A percentile compares a stretch with the other conserved stretches of the same genome.
Conservation (phyloP, 2,329 filamentous ascomycete species). For the Scytalidium sp. region DNA sequence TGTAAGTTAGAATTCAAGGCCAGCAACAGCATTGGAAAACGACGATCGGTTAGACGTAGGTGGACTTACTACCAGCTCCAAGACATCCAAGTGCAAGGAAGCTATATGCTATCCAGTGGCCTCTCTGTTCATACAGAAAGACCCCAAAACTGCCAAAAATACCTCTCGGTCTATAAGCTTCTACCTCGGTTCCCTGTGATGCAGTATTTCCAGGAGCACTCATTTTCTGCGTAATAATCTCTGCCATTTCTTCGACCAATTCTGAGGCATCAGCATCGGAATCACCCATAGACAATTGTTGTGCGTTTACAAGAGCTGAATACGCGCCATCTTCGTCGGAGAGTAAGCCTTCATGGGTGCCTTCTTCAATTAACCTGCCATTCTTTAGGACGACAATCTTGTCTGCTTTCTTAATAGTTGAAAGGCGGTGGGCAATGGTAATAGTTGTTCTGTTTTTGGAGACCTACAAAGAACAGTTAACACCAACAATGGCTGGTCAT, state of each 20-base stretch:
- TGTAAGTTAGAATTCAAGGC: not conserved
- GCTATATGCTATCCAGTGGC: slow-evolving; percentile 46
- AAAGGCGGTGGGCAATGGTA: slow-evolving; percentile 63
- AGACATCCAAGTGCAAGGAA: slow-evolving; percentile 43
- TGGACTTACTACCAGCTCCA: slow-evolving; percentile 23
- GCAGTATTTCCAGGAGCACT: slow-evolving; percentile 8
- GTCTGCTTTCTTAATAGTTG: slow-evolving; percentile 74
- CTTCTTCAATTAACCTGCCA: slow-evolving; percentile 69
- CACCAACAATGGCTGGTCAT: not conserved
- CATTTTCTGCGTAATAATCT: slow-evolving; percentile 15
- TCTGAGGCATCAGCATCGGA: slow-evolving; percentile 19
- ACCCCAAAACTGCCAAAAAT: slow-evolving; percentile 33
- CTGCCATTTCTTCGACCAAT: slow-evolving; percentile 17
- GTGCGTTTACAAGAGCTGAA: slow-evolving; percentile 62
- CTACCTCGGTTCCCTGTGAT: not conserved
- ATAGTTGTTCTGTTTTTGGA: slow-evolving; percentile 58
- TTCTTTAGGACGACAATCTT: slow-evolving; percentile 73
- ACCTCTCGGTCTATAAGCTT: not conserved
- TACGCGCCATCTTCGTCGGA: slow-evolving; percentile 60
- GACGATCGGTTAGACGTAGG: slow-evolving; percentile 8
- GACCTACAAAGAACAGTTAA: slow-evolving; percentile 21
- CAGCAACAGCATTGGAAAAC: slow-evolving; percentile 10
- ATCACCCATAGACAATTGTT: slow-evolving; percentile 33
- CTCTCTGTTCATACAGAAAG: slow-evolving; percentile 54
- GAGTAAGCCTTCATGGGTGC: slow-evolving; percentile 72